phyloP scores from a whole-genome alignment of 2,329 filamentous ascomycete species.

The Ophiostoma piceae region DNA sequence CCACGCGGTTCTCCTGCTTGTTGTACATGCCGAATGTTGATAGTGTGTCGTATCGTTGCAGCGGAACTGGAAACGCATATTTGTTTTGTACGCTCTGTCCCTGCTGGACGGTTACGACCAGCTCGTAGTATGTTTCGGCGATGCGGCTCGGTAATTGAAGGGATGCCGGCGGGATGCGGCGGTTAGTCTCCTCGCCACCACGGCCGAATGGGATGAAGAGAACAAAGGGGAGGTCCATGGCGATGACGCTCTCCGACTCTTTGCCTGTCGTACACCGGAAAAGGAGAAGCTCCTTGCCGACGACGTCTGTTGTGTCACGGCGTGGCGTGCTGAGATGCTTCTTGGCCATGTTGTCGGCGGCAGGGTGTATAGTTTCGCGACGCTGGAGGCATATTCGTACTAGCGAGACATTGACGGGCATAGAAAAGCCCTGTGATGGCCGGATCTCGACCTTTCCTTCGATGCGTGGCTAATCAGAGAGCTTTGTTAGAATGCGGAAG shows the following conservation, averaged over 20 bases:
- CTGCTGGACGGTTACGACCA: slow-evolving; percentile 93
- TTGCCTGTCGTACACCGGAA: slow-evolving; percentile 80
- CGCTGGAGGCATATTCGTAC: slow-evolving; percentile 92
- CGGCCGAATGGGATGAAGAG: slow-evolving; percentile 94
- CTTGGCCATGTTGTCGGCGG: slow-evolving; percentile 89
- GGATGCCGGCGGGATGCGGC: slow-evolving; percentile 86
- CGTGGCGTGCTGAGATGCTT: slow-evolving; percentile 84
- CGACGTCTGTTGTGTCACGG: slow-evolving; percentile 84
- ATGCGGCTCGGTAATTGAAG: slow-evolving; percentile 85
- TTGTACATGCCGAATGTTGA: slow-evolving; percentile 99
- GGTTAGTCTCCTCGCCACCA: slow-evolving; percentile 81
- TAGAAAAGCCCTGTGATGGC: slow-evolving; percentile 76
- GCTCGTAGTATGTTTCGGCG: slow-evolving; percentile 95
- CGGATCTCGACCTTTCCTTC: slow-evolving; percentile 97
- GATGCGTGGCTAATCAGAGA: slow-evolving; percentile 68
- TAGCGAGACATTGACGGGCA: slow-evolving; percentile 83
- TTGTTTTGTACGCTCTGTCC: slow-evolving; percentile 81
- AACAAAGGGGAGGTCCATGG: slow-evolving; percentile 96
- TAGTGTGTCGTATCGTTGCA: slow-evolving; percentile 90
- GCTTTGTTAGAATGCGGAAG: not conserved
- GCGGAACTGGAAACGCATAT: slow-evolving; percentile 83
- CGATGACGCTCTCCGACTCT: slow-evolving; percentile 81
- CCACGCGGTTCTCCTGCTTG: slow-evolving; percentile 80
- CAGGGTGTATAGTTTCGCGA: slow-evolving; percentile 92
- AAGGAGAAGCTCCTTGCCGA: slow-evolving; percentile 90